phyloP scores from a whole-genome alignment of 2,329 filamentous ascomycete genomes.

The Chaetothyriales sp. region DNA sequence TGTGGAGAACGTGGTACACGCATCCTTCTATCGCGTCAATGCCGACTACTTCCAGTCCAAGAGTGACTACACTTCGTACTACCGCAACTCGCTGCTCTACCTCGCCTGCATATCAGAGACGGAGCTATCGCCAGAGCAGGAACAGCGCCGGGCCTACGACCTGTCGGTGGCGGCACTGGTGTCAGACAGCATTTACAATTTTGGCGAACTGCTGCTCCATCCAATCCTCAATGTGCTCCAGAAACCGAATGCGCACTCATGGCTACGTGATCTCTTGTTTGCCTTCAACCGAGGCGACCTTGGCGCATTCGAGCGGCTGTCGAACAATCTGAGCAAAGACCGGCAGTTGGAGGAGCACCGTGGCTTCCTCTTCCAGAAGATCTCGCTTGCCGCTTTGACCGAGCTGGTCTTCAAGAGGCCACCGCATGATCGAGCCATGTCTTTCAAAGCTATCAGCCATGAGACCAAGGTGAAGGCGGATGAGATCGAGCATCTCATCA shows the following conservation, averaged over 20 bases:
- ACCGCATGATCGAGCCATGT: slow-evolving; percentile 89
- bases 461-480: slow-evolving; percentile 85
- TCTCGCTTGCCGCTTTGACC: slow-evolving; percentile 88
- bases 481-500: slow-evolving; percentile 95
- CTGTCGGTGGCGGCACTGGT: slow-evolving; percentile 84
- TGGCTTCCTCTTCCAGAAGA: slow-evolving; percentile 87
- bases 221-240: slow-evolving; percentile 78
- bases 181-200: slow-evolving; percentile 96
- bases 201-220: slow-evolving; percentile 94
- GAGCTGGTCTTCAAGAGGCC: slow-evolving; percentile 93
- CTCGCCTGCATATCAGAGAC: slow-evolving; percentile 85
- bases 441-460: slow-evolving; percentile 71
- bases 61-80: slow-evolving; percentile 89
- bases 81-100: slow-evolving; percentile 93
- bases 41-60: slow-evolving; percentile 89
- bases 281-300: slow-evolving; percentile 96
- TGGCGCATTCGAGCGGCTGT: slow-evolving; percentile 68
- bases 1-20: slow-evolving; percentile 89
- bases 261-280: slow-evolving; percentile 91
- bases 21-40: slow-evolving; percentile 89
- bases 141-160: slow-evolving; percentile 75
- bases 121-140: slow-evolving; percentile 59
- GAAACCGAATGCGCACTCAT: slow-evolving; percentile 53
- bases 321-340: slow-evolving; percentile 68
- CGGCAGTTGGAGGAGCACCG: slow-evolving; percentile 65